Base-by-base conservation (phyloP, 371 early-diverging fungal species). In the Syncephalastrum racemosum region DNA sequence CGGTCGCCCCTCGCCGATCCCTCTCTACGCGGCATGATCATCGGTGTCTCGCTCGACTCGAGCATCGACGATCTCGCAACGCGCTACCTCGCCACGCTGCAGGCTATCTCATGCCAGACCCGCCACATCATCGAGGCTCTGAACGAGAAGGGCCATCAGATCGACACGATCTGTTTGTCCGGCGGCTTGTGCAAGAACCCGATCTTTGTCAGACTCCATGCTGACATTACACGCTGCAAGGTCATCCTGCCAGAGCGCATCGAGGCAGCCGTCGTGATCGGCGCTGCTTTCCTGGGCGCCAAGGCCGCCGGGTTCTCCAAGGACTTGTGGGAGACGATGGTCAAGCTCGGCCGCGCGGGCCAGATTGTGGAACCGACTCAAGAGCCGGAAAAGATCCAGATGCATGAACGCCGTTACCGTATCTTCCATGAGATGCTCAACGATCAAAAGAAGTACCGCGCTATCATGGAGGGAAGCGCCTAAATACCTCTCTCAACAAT, bases 1-100 rank as follows among this genome's bases (percentile, higher is more conserved):
- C 80, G 91, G 4, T 85, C 88, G 1, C 90, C 91, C 0, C 62
- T 88, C 16, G 84, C 87, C 0, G 89, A 91, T 55, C 81, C 89
- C 27, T 63, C 73, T 6, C 59, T 89, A 47, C 76, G 86, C 14
- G 91, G 91, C 2, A 73, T 70, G 1, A 71, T 87, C 25, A 74
- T 79, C 3, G 90, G 91, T 14, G 62, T 83, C 12, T 73, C 83
- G 7, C 67, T 87, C 19, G 85, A 86, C 59, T 67, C 68, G 19
- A 76, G 71, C 31, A 54, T 84, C 4, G 75, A 84, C 45, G 79
- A 79, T 6, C 73, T 91, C 8, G 87, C 86, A 0, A 46, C 72
- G 2, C 63, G 74, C 1, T 91, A 91, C 56, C 62, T 86, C 23
- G 88, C 91, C 0, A 77, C 84, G 0, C 52, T 88, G 5, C 83